Evolutionary conservation across 2,329 filamentous ascomycete species (phyloP), one percentile per base, ranked within the genome.

Genomic region (Penicillium palitans): DNA sequence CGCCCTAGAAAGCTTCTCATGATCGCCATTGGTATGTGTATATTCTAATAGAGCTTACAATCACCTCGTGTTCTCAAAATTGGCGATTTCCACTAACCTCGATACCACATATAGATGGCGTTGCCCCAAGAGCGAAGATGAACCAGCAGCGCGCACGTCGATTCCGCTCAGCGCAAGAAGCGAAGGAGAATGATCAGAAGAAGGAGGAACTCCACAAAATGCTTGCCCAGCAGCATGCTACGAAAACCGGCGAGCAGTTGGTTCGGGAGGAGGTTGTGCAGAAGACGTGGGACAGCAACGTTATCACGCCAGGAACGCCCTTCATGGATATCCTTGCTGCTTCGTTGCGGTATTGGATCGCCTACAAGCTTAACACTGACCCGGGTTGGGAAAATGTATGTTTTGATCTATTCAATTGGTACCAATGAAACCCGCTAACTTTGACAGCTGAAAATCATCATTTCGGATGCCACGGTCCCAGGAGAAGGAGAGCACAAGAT

Each of bases 401-500:
- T 58, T 51, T 49, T 13, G n/a, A 39, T 21, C 4, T 33, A 4
- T n/a, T 44, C 4, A 41, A 10, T 13, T 41, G n/a, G n/a, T 52
- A 45, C 12, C 21, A 12, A 33, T 44, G 24, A 15, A 15, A 24
- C 8, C 37, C 66, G 48, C 71, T 76, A 59, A 73, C 59, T 25
- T 35, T 21, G 4, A 50, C 70, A 83, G 77, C 82, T 97, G 74
- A 99, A 99, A 82, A 85, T 99, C 74, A 96, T 99, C 76, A 98
- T 99, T 66, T 99, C 95, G 9, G 95, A 99, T 80, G 93, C 95
- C 54, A 97, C 93, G 41, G 93, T 99, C 40, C 95, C 95, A 55
- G 95, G 95, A 72, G 95, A 99, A 79, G 95, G 95, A 73, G 95
- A 99, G 79, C 95, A 99, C 77, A 99, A 99, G 78, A 98, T 99